Evolutionary conservation across 192 early-diverging fungal species (phyloP).

Genomic region (Linnemannia zychae): DNA sequence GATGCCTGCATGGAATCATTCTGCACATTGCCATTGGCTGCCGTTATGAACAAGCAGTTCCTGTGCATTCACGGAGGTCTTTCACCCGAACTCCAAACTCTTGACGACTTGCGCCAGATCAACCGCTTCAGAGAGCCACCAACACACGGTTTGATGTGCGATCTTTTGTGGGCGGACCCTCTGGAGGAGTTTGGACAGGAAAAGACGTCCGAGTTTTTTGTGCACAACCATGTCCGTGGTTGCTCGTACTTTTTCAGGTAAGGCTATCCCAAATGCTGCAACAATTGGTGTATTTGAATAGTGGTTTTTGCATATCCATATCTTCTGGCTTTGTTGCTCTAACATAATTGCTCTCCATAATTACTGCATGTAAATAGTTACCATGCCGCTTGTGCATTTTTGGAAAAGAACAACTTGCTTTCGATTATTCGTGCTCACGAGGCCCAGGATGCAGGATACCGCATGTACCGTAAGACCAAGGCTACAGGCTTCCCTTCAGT

Average conservation of each 20-base stretch:
- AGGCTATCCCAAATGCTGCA: neutral
- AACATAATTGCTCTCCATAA: too few species aligned
- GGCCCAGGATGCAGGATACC: constrained; percentile 95
- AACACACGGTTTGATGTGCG: constrained; percentile 95
- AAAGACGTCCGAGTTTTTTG: constrained; percentile 88
- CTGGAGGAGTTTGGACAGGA: constrained; percentile 98
- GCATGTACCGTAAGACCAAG: constrained; percentile 96
- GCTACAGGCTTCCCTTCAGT: constrained; percentile 96
- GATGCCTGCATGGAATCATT: constrained; percentile 94
- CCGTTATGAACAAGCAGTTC: constrained; percentile 96
- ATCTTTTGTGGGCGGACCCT: constrained; percentile 96
- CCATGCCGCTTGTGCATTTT: constrained; percentile 91
- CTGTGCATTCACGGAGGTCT: constrained; percentile 97
- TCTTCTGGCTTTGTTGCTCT: too few species aligned
- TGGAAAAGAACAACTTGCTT: constrained; percentile 94
- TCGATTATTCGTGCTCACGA: constrained; percentile 98
- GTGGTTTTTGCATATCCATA: too few species aligned
- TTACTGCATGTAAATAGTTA: constrained; percentile 64
- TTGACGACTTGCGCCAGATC: constrained; percentile 91
- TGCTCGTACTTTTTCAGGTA: constrained; percentile 96
- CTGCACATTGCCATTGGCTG: constrained; percentile 91
- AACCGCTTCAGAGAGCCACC: constrained; percentile 95
- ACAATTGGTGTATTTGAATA: neutral
- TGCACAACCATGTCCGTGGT: constrained; percentile 94
- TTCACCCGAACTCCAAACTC: constrained; percentile 91